These are phyloP conservation scores for Diaporthe ampelina DNA, from an alignment of 2,329 filamentous ascomycete genomes.

Conservation along the genomic window DNA sequence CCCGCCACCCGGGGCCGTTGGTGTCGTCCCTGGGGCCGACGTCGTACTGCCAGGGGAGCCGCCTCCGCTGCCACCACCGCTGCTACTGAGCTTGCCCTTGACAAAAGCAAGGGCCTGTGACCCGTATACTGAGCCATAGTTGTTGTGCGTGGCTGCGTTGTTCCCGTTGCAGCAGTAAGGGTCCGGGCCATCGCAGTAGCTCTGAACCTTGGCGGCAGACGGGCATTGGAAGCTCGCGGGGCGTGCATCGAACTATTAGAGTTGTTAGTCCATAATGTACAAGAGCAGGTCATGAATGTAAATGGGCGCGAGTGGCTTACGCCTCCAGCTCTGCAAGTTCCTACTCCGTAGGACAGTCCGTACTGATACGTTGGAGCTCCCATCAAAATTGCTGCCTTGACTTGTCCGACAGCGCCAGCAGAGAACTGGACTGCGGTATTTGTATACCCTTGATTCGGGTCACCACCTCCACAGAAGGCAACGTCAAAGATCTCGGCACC, in stretches of 20 bases:
- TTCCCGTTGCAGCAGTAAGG: slow-evolving; percentile 78
- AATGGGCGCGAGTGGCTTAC: slow-evolving; percentile 57
- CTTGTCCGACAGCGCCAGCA: slow-evolving; percentile 63
- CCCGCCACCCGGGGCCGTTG: slow-evolving; percentile 23
- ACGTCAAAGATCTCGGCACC: slow-evolving; percentile 76
- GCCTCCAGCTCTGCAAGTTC: slow-evolving; percentile 68
- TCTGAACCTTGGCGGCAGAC: slow-evolving; percentile 66
- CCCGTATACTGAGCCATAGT: slow-evolving; percentile 75
- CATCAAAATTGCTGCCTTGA: slow-evolving; percentile 76
- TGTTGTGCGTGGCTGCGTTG: slow-evolving; percentile 71
- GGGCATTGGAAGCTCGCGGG: slow-evolving; percentile 69
- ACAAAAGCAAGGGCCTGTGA: slow-evolving; percentile 71
- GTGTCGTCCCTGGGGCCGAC: slow-evolving; percentile 16
- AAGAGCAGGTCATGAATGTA: background rate
- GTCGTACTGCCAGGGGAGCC: slow-evolving; percentile 22
- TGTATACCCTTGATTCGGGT: slow-evolving; percentile 59
- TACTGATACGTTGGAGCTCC: slow-evolving; percentile 71
- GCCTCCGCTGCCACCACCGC: slow-evolving; percentile 1
- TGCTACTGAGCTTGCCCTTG: slow-evolving; percentile 51
- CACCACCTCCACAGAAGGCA: slow-evolving; percentile 72
- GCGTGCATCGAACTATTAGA: slow-evolving; percentile 70
- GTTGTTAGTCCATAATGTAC: background rate
- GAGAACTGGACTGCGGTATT: slow-evolving; percentile 59
- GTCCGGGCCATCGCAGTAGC: slow-evolving; percentile 75
- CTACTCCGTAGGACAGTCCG: slow-evolving; percentile 71